These are phyloP conservation scores for Spiraea crenata DNA, from an alignment of 331 rosid genomes.

Conservation along the genomic window DNA sequence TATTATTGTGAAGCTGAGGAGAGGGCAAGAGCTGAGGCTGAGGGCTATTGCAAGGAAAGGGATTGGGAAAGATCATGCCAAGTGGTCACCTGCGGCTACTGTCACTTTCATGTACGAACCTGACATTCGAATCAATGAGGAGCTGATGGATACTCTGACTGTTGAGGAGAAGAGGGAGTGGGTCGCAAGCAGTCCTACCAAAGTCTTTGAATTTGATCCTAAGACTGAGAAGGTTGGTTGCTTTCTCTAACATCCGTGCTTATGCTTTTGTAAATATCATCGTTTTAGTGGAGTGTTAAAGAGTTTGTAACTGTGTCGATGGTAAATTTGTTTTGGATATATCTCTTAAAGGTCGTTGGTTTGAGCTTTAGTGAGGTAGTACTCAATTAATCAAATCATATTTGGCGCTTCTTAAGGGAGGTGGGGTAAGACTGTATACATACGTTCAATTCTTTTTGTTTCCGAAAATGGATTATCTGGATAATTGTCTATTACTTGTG, in stretches of 20 bases:
- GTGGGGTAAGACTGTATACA: neutral
- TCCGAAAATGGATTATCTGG: no score
- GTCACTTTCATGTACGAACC: slow-evolving; percentile 98
- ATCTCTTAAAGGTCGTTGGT: neutral
- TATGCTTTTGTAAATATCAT: neutral
- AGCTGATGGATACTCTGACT: slow-evolving; percentile 78
- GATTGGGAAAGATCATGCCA: slow-evolving; percentile 96
- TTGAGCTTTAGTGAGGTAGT: neutral
- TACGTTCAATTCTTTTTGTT: no score
- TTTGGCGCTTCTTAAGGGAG: neutral
- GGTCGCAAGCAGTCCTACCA: slow-evolving; percentile 94
- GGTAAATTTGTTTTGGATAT: neutral
- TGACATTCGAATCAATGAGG: slow-evolving; percentile 78
- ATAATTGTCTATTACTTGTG: no score
- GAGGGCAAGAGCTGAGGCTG: slow-evolving; percentile 92
- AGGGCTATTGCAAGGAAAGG: slow-evolving; percentile 97
- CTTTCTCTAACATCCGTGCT: neutral
- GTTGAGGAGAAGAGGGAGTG: slow-evolving; percentile 72
- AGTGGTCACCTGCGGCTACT: slow-evolving; percentile 99
- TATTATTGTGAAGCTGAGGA: slow-evolving; percentile 82
- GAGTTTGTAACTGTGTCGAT: neutral
- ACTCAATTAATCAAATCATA: neutral
- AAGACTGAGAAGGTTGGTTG: slow-evolving; percentile 67
- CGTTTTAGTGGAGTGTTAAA: no score
- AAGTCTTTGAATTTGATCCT: slow-evolving; percentile 72